Evolutionary conservation across 495 filamentous ascomycete genomes (phyloP).

Genomic region (Lentithecium fluviatile): DNA sequence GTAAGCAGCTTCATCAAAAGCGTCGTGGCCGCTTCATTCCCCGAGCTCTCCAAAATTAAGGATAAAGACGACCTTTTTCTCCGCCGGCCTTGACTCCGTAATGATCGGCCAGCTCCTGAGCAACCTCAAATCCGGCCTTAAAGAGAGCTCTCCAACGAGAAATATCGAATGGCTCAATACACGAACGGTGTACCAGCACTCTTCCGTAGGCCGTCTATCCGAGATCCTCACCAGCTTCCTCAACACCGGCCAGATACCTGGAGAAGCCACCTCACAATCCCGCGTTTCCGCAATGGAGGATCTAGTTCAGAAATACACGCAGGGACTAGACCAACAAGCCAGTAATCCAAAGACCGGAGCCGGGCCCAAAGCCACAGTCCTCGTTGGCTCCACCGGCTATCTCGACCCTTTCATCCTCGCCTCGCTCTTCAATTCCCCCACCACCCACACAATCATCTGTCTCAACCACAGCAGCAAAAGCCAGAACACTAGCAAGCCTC

Average conservation of each 20-base stretch:
- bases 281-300: slow-evolving; percentile 3
- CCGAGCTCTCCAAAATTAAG: not conserved
- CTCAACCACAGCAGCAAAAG: slow-evolving; percentile 26
- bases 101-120: slow-evolving; percentile 4
- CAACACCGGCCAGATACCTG: not conserved
- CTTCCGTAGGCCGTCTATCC: not conserved
- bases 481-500: not conserved
- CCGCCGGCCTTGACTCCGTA: slow-evolving; percentile 12
- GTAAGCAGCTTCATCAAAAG: not conserved
- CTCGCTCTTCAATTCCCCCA: slow-evolving; percentile 13
- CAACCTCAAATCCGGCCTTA: not conserved
- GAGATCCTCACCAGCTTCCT: slow-evolving; percentile 1
- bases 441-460: slow-evolving; percentile 31
- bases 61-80: slow-evolving; percentile 11
- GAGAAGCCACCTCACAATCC: not conserved
- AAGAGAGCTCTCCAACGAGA: not conserved
- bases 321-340: not conserved
- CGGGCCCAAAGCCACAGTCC: not conserved
- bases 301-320: slow-evolving; percentile 1
- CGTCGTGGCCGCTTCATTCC: not conserved
- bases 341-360: not conserved
- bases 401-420: slow-evolving; percentile 40
- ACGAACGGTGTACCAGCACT: not conserved
- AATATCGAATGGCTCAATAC: slow-evolving; percentile 14
- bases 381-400: slow-evolving; percentile 43